Percentiles rank a stretch among this genome's conserved stretches.
These are phyloP conservation scores for Nitzschia sp. DNA, from an alignment of 108 stramenopile species.

Conservation along the genomic window DNA sequence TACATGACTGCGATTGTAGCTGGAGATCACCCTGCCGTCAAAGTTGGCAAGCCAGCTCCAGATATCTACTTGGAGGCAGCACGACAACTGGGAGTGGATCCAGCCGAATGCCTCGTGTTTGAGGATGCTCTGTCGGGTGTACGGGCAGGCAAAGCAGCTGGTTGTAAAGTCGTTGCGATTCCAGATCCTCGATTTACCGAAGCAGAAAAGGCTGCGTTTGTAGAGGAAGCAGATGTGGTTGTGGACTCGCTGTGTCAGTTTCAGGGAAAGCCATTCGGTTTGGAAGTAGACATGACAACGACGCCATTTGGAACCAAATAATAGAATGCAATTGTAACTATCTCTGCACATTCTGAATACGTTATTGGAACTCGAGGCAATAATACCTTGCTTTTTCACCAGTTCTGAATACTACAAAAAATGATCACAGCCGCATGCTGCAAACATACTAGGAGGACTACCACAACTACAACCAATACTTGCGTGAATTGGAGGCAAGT, in stretches of 20 bases:
- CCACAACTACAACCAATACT: no score
- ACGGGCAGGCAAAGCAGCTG: constrained; percentile 63
- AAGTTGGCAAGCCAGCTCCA: constrained; percentile 81
- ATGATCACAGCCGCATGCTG: no score
- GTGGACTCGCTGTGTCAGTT: constrained; percentile 59
- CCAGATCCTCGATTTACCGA: constrained; percentile 62
- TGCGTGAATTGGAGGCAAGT: no score
- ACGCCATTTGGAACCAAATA: not conserved
- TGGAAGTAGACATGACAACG: constrained; percentile 17
- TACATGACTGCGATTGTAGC: constrained; percentile 58
- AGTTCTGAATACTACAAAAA: no score
- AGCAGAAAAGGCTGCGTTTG: constrained; percentile 50
- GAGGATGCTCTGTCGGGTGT: constrained; percentile 79
- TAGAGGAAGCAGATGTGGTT: constrained; percentile 55
- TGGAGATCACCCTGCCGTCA: constrained; percentile 68
- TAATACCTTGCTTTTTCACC: no score
- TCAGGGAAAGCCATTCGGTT: constrained; percentile 50
- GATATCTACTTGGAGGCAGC: constrained; percentile 81
- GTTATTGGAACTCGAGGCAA: no score
- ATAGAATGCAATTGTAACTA: not conserved
- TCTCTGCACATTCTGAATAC: no score
- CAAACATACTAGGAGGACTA: no score
- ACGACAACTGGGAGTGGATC: constrained; percentile 51
- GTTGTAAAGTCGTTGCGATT: constrained; percentile 69
- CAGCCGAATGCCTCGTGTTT: constrained; percentile 74